Evolutionary conservation across 169 alveolate species (phyloP).

Genomic region (Plasmodium chabaudi): DNA sequence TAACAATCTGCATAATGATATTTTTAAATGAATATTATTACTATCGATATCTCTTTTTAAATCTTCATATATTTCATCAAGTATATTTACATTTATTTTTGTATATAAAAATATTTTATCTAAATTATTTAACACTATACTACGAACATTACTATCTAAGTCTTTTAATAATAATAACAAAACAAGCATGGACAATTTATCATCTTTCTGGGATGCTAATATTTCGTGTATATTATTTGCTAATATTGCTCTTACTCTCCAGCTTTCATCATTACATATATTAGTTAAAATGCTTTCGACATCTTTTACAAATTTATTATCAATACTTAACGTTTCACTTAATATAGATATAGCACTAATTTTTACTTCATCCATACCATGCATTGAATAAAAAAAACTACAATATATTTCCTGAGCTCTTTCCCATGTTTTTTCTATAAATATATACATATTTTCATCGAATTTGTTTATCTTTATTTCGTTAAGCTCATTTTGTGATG

Average conservation of each 20-base stretch:
- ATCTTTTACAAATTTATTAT: slow-evolving; percentile 32
- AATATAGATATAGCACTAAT: slow-evolving; percentile 72
- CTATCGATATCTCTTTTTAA: slow-evolving; percentile 76
- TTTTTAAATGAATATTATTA: slow-evolving; percentile 73
- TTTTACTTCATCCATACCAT: slow-evolving; percentile 78
- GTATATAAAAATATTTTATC: slow-evolving; percentile 49
- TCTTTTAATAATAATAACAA: slow-evolving; percentile 64
- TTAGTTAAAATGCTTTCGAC: slow-evolving; percentile 41
- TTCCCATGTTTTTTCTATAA: slow-evolving; percentile 53
- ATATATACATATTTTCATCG: not conserved
- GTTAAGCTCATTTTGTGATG: not conserved
- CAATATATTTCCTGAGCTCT: slow-evolving; percentile 56
- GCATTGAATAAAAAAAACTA: slow-evolving; percentile 44
- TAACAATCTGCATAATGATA: slow-evolving; percentile 63
- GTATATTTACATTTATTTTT: slow-evolving; percentile 44
- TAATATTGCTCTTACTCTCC: slow-evolving; percentile 74
- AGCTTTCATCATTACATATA: slow-evolving; percentile 74
- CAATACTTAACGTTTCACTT: slow-evolving; percentile 40
- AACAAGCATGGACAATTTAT: slow-evolving; percentile 30
- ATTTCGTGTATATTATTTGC: slow-evolving; percentile 67
- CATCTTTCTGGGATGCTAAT: slow-evolving; percentile 24
- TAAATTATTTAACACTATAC: slow-evolving; percentile 57
- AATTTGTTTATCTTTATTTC: not conserved
- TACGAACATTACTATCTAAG: slow-evolving; percentile 73
- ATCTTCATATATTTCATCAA: slow-evolving; percentile 75